Conservation (phyloP, 495 filamentous ascomycete species). For the Extremus antarcticus region DNA sequence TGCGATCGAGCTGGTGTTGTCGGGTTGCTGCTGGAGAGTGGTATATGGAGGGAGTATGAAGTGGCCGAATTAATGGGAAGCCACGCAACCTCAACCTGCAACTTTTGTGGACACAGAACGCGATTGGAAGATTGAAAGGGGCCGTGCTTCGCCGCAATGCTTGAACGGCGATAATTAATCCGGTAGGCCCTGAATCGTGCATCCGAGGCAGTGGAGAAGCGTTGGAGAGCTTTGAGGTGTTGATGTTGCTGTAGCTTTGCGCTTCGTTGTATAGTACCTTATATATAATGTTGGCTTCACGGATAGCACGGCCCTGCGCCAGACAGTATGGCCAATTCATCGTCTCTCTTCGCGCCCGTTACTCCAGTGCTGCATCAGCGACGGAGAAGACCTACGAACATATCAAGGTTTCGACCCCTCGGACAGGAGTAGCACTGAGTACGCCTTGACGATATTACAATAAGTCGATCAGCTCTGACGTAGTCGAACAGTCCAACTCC, state of each 20-base stretch:
- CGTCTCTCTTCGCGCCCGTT: conserved; percentile 37
- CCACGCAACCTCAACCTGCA: neutral
- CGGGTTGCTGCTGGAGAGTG: neutral
- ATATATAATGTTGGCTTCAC: conserved; percentile 19
- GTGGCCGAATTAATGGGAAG: neutral
- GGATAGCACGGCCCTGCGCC: conserved; percentile 43
- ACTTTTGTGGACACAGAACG: neutral
- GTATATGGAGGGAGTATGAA: neutral
- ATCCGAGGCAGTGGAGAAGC: neutral
- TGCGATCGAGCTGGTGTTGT: too few species aligned
- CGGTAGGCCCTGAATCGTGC: too few species aligned
- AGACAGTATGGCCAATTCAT: conserved; percentile 39
- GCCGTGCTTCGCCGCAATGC: neutral
- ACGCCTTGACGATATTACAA: conserved; percentile 21
- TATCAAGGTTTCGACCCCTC: conserved; percentile 68
- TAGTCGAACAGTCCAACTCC: conserved; percentile 62
- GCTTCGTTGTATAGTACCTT: too few species aligned
- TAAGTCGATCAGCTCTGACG: neutral
- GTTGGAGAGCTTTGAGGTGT: neutral
- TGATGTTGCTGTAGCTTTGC: neutral
- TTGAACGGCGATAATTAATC: too few species aligned
- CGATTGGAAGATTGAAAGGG: neutral
- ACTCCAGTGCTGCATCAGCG: conserved; percentile 46
- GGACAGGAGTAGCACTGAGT: conserved; percentile 85
- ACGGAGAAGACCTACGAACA: conserved; percentile 53